Evolutionary conservation across 352 stramenopile species (phyloP), one percentile per base, ranked within the genome.

Genomic region (Plasmopara muralis): DNA sequence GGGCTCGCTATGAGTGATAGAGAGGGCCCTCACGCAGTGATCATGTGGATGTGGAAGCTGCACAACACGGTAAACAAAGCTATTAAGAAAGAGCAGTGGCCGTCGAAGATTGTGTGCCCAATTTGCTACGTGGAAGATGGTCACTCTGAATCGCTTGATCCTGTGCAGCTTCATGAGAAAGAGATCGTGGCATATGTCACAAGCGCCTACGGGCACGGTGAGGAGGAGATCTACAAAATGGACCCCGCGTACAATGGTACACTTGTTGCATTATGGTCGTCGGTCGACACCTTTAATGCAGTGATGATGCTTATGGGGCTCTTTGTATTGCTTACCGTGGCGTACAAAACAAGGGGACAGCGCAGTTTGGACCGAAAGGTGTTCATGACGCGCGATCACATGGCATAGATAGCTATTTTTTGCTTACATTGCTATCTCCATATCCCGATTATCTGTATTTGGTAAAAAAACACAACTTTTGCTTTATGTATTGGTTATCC

Each of bases 61-160:
- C 83, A 94, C 69, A 91, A 89, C 58, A 78, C 68, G 6, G 81
- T 94, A 15, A 94, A 92, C 60, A 81, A 79, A 38, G 60, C 77
- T 28, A 74, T 77, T 13, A 72, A 82, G 54, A 86, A 90, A 37
- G 57, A 47, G 0, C 72, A 82, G 47, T 93, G 79, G 77, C 83
- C 83, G 18, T 71, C 68, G 4, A 64, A 76, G 49, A 60, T 45
- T 30, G 57, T 60, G 12, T 90, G 80, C 45, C 72, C 67, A 6
- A 42, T 80, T 10, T 90, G 80, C 58, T 90, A 85, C 53, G 66
- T 77, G 2, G 67, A 79, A 40, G 66, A 74, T 45, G 62, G 79
- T 6, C 54, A 69, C 16, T 58, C 59, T 2, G 61, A 71, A 16
- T 76, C 79, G 29, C 55, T 89, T 41, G 70, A 87, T 46, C 64